A percentile compares a stretch with the other conserved stretches of the same genome.
Evolutionary conservation across 192 early-diverging fungal genomes (phyloP).

Genomic region (Gryganskiella cystojenkinii): DNA sequence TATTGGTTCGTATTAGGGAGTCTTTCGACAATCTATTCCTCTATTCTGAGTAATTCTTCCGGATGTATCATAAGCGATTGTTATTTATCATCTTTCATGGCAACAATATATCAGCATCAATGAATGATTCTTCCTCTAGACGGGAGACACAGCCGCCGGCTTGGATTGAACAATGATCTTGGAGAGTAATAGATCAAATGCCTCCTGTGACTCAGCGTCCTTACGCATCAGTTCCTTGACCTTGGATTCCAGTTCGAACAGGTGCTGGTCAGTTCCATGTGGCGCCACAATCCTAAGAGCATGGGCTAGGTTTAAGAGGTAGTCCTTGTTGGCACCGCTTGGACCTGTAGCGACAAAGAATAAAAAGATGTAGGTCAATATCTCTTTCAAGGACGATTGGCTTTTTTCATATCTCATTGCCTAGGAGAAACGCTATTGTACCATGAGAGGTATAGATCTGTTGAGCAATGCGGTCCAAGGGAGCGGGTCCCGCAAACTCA

Average conservation of each 20-base stretch:
- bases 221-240: conserved; percentile 54
- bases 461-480: conserved; percentile 66
- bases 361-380: neutral
- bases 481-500: conserved; percentile 79
- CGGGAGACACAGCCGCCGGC: conserved; percentile 15
- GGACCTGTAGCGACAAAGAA: conserved; percentile 57
- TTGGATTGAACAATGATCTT: conserved; percentile 40
- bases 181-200: conserved; percentile 32
- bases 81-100: no score
- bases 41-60: no score
- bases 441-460: conserved; percentile 74
- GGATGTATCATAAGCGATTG: no score
- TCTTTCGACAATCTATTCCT: no score
- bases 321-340: conserved; percentile 77
- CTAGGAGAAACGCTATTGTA: conserved; percentile 24
- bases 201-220: conserved; percentile 42
- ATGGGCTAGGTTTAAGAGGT: conserved; percentile 72
- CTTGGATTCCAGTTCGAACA: conserved; percentile 65
- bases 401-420: neutral
- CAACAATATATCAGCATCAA: no score
- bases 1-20: no score
- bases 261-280: conserved; percentile 65
- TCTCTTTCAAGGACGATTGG: neutral
- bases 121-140: no score
- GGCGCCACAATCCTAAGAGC: conserved; percentile 65